Evolutionary conservation across 257 asterid genomes (phyloP).

Genomic region (Primulina eburnea): DNA sequence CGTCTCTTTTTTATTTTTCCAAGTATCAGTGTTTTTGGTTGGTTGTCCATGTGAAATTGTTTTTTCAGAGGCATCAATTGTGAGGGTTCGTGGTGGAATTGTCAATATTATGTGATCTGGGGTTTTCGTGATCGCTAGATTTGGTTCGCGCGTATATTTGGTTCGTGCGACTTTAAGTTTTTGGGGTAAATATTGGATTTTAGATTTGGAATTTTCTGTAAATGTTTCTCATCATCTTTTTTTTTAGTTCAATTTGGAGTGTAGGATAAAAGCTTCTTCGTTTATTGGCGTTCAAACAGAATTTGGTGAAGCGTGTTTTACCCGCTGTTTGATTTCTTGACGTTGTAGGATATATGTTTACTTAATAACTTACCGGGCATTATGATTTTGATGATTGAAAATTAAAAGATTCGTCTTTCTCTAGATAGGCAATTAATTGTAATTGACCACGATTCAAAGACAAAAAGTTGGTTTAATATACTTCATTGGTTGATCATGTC

Average conservation of each 20-base stretch:
- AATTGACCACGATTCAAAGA: constrained; percentile 1
- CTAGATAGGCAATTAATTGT: background rate
- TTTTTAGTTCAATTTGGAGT: constrained; percentile 18
- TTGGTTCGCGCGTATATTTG: constrained; percentile 7
- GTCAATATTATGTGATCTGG: constrained; percentile 26
- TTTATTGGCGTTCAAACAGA: constrained; percentile 30
- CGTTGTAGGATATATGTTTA: background rate
- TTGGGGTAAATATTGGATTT: constrained; percentile 23
- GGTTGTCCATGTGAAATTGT: constrained; percentile 1
- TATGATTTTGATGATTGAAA: constrained; percentile 8
- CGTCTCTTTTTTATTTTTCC: background rate
- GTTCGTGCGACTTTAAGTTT: background rate
- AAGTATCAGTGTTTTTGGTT: background rate
- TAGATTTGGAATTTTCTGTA: constrained; percentile 18
- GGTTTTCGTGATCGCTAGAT: constrained; percentile 21
- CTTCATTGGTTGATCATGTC: constrained; percentile 32
- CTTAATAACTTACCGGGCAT: constrained; percentile 1
- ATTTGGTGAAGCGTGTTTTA: constrained; percentile 18
- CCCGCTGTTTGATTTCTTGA: constrained; percentile 18
- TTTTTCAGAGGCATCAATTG: constrained; percentile 6
- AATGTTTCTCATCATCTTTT: constrained; percentile 12
- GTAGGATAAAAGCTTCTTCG: constrained; percentile 17
- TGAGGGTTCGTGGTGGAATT: constrained; percentile 17
- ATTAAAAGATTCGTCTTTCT: constrained; percentile 15
- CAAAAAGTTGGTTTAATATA: background rate